Base-by-base conservation (phyloP, 2,329 filamentous ascomycete genomes). In the Whalleya microplaca region DNA sequence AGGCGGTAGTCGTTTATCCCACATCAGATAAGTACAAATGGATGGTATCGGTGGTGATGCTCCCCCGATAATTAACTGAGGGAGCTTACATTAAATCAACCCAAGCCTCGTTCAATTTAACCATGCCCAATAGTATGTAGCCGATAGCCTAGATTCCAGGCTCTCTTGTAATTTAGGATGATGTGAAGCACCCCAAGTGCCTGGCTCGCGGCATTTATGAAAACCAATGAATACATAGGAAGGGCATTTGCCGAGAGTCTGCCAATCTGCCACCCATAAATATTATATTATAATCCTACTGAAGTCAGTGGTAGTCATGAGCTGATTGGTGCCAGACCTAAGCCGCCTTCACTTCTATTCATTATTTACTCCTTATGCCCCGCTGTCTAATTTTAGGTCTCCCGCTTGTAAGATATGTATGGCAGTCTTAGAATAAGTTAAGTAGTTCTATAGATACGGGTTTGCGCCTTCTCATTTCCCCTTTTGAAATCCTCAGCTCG, bases 321-420 rank as follows among this genome's bases (percentile, higher is more conserved):
- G 8, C 18, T 56, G 57, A 59, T 59, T 59, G 53, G 57, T 43
- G 42, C 46, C 37, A 59, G 53, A 51, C 44, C 50, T 56, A 40
- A 43, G 44, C 37, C 43, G 53, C 45, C 21, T 51, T 32, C 46
- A 51, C 45, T 18, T 44, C 32, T 40, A 12, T 51, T 58, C 41
- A 49, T 54, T 42, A 48, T 41, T 40, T 57, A 48, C 23, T 45
- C 2, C 29, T 52, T 40, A 23, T 41, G 21, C 48, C 49, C 51
- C 46, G 53, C 47, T 32, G 16, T 56, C 46, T 29, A 41, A 48
- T 56, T 45, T 53, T 18, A 51, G 29, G 14, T 47, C 7, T 46
- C 27, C 7, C 40, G 19, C 48, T 41, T 49, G 27, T 27, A 42
- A 19, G 20, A 23, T 21, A 44, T n/a, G 18, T 42, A 40, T 44